A percentile compares a stretch with the other conserved stretches of the same genome.
Conservation (phyloP, 2,329 filamentous ascomycete genomes). For the Helotiales sp. region DNA sequence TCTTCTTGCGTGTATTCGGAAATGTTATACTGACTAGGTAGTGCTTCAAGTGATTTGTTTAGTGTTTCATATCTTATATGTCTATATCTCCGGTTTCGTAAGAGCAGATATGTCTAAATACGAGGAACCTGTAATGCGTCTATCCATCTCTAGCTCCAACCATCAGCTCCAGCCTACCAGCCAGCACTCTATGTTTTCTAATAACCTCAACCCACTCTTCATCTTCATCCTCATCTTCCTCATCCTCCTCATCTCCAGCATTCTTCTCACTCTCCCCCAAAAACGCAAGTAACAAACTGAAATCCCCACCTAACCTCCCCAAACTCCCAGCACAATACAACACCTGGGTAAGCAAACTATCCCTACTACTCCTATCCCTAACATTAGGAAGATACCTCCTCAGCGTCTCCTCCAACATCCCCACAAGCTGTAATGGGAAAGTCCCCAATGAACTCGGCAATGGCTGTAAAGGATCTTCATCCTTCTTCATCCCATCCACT, state of each 20-base stretch:
- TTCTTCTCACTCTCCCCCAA: slow-evolving; percentile 43
- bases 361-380: slow-evolving; percentile 76
- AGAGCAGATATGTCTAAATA: too few relatives aligned
- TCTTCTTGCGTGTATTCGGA: too few relatives aligned
- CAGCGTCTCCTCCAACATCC: slow-evolving; percentile 79
- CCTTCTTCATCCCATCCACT: slow-evolving; percentile 25
- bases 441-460: slow-evolving; percentile 79
- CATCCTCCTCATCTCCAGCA: slow-evolving; percentile 49
- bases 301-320: slow-evolving; percentile 88
- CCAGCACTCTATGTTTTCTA: slow-evolving; percentile 83
- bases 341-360: slow-evolving; percentile 90
- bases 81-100: too few relatives aligned
- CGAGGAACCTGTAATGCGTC: too few relatives aligned
- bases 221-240: slow-evolving; percentile 47
- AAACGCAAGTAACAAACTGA: slow-evolving; percentile 82
- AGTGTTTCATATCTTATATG: too few relatives aligned
- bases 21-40: too few relatives aligned
- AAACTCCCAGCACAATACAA: slow-evolving; percentile 92
- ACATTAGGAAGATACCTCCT: slow-evolving; percentile 80
- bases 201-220: slow-evolving; percentile 88
- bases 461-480: slow-evolving; percentile 55
- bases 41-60: too few relatives aligned
- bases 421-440: slow-evolving; percentile 83
- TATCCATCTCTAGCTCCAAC: slow-evolving; percentile 51
- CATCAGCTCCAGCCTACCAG: slow-evolving; percentile 75